Evolutionary conservation across 176 grass and related monocot genomes (phyloP), one percentile per base, ranked within the genome.

Genomic region (Bothriochloa decipiens): DNA sequence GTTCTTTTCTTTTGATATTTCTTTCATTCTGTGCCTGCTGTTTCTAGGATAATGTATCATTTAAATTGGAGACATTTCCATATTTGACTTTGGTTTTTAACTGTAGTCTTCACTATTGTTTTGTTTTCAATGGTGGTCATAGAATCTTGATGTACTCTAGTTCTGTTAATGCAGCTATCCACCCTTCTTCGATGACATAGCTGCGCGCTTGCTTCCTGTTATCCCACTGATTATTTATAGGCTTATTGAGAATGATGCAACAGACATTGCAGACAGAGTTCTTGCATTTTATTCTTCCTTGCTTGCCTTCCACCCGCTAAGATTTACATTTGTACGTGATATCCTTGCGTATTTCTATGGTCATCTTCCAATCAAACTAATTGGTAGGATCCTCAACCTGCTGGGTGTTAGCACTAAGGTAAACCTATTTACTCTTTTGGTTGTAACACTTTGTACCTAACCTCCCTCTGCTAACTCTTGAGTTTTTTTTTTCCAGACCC

Each of bases 311-410:
- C 96, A 99, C 33, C 96, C 96, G 36, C 83, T 99, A 58, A 94
- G 93, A 72, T 99, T 99, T 90, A 91, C 91, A 72, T 99, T 99
- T 84, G 96, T 96, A 36, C 90, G 96, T 68, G 93, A 99, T 87
- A 96, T 95, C 82, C 96, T 99, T 90, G 96, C 96, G 68, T 99
- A 99, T 85, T 99, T 99, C 72, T 99, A 99, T 86, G 91, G 86
- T 72, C 50, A 94, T 81, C 96, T 99, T 83, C 87, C 93, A 84
- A 92, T 53, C 80, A 99, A 99, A 84, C 60, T 99, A 77, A 89
- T 99, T 85, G 70, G 93, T 60, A 89, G 91, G 71, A 89, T 99
- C 70, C 91, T 99, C 75, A 99, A 92, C 49, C 75, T 94, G 43
- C 87, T 99, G n/a, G 87, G 87, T 81, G 78, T 85, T 91, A 89